Base-by-base conservation (phyloP, 305 asterid species). In the Solanum chacoense region DNA sequence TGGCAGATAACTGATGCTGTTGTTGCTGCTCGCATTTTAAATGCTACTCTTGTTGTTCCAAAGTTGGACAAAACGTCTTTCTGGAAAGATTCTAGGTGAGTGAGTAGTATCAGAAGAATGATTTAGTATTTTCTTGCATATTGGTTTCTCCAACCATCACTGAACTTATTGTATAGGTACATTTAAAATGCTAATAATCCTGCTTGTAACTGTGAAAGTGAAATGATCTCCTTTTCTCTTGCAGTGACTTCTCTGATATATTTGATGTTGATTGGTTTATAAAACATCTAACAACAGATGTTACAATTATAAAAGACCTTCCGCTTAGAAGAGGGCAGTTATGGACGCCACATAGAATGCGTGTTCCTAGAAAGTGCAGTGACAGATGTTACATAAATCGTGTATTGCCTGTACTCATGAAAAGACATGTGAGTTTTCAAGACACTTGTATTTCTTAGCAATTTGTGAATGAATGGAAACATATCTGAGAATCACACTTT, bases 51-150 rank as follows among this genome's bases (percentile, higher is more conserved):
- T 31, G 95, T 98, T 89, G 93, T 95, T 87, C 99, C 99, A 73
- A 94, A 91, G 89, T 93, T 98, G 93, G 99, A 98, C 89, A 95
- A 93, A 90, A 94, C 94, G 90, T 98, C 99, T 77, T 98, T 94
- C 93, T 98, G 99, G 99, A 98, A 98, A 93, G 99, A 98, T 94
- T 93, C 93, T 59, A 96, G 99, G 99, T 96, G 86, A 87, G 99
- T 96, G 85, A 87, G 90, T 89, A 42, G 91, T 90, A 65, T 89
- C 22, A 36, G 36, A 28, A 65, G 63, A 29, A 50, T 34, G 26
- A 20, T 35, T 38, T 84, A 77, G 63, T 84, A 11, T 28, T n/a
- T n/a, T 71, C 63, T 89, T 84, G 35, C 71, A 69, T 85, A 11
- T 22, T 11, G 73, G 36, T 87, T 87, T 38, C 73, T 71, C 42